These are phyloP conservation scores for Millerago galiae DNA, from an alignment of 805 yeast genomes.

Conservation along the genomic window DNA sequence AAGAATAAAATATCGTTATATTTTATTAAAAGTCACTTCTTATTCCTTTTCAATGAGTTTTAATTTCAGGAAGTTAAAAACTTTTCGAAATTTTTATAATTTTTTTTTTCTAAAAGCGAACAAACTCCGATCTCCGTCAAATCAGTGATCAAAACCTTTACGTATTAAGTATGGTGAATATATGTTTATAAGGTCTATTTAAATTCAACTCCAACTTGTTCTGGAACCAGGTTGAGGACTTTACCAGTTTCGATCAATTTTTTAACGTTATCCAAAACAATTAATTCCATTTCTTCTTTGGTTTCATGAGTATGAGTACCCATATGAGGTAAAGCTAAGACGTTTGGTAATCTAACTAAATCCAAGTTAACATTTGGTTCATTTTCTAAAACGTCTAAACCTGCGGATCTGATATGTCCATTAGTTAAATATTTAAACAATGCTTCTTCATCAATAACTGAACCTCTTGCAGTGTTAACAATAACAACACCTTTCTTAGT, in stretches of 20 bases:
- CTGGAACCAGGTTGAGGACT: slow-evolving; percentile 78
- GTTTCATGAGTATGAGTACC: slow-evolving; percentile 80
- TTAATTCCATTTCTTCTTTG: slow-evolving; percentile 71
- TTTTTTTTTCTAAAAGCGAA: neutral
- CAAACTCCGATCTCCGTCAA: neutral
- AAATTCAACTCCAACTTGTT: slow-evolving; percentile 31
- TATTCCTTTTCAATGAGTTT: too few relatives aligned
- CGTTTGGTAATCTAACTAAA: slow-evolving; percentile 55
- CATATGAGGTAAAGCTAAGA: slow-evolving; percentile 81
- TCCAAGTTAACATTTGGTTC: slow-evolving; percentile 71
- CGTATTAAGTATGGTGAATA: too few relatives aligned
- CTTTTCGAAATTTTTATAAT: too few relatives aligned
- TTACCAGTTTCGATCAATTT: slow-evolving; percentile 57
- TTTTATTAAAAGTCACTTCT: too few relatives aligned
- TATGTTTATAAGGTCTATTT: too few relatives aligned
- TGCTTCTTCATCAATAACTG: slow-evolving; percentile 64
- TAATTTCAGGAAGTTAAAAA: too few relatives aligned
- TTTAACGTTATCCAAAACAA: slow-evolving; percentile 62
- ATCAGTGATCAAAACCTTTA: neutral
- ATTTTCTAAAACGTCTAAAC: slow-evolving; percentile 68
- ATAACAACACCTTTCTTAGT: slow-evolving; percentile 74
- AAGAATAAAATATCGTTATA: too few relatives aligned
- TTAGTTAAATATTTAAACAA: slow-evolving; percentile 47
- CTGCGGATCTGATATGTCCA: slow-evolving; percentile 64
- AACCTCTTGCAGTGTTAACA: slow-evolving; percentile 87